Evolutionary conservation across 176 grass and related monocot genomes (phyloP).

Genomic region (Oryza meyeriana): DNA sequence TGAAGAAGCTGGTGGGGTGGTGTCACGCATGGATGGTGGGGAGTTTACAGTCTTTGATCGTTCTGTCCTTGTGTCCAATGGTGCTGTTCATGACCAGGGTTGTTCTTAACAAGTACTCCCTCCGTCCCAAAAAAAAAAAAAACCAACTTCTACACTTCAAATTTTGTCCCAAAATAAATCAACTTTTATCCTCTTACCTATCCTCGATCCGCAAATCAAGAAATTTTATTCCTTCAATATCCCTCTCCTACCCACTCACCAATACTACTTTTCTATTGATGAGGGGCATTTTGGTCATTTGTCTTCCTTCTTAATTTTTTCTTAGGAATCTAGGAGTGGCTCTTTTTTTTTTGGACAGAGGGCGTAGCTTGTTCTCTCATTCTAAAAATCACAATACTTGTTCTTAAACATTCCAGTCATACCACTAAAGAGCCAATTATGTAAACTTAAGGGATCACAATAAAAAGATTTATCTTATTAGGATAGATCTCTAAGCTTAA

Average conservation of each 20-base stretch:
- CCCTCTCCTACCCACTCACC: too few relatives aligned
- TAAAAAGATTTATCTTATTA: neutral
- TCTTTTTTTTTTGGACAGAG: too few relatives aligned
- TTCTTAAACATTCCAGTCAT: neutral
- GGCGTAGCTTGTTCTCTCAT: neutral
- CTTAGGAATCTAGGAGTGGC: too few relatives aligned
- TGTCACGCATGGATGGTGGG: constrained; percentile 87
- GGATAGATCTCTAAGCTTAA: neutral
- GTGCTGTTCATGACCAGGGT: constrained; percentile 71
- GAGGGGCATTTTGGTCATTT: too few relatives aligned
- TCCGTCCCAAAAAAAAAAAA: too few relatives aligned
- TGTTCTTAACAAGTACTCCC: constrained; percentile 17
- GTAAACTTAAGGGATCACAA: neutral
- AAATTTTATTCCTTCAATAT: too few relatives aligned
- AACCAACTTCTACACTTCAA: too few relatives aligned
- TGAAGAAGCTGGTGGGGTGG: constrained; percentile 90
- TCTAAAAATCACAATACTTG: constrained; percentile 6
- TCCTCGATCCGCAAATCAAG: too few relatives aligned
- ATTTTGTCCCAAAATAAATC: too few relatives aligned
- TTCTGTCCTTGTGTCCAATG: constrained; percentile 90
- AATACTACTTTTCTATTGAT: too few relatives aligned
- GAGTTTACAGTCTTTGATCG: constrained; percentile 93
- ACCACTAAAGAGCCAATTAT: neutral
- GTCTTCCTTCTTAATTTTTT: too few relatives aligned
- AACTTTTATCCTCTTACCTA: too few relatives aligned